phyloP scores from a whole-genome alignment of 805 yeast genomes.

The Tetrapisispora nanseiensis region DNA sequence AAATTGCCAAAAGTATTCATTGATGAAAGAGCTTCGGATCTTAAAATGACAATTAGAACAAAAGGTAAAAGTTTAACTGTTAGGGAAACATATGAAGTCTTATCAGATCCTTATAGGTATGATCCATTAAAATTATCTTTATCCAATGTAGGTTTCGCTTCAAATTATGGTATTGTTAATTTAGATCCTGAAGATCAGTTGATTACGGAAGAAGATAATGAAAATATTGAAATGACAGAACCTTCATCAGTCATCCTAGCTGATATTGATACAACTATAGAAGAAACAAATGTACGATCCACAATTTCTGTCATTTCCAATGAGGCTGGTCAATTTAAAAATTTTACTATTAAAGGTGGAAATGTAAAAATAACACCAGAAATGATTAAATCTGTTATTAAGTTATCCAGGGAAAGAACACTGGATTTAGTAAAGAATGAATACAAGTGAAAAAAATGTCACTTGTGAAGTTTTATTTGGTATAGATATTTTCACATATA shows the following conservation, averaged over 20 bases:
- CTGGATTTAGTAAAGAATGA: constrained; percentile 18
- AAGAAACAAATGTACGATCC: constrained; percentile 51
- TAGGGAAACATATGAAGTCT: constrained; percentile 41
- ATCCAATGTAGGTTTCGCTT: constrained; percentile 32
- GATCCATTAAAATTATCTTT: constrained; percentile 33
- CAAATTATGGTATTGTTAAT: constrained; percentile 52
- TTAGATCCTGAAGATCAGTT: constrained; percentile 30
- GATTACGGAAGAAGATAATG: constrained; percentile 22
- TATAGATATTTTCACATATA: too few species aligned
- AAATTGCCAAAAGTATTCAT: constrained; percentile 59
- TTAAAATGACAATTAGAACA: constrained; percentile 43
- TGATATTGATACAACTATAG: constrained; percentile 80
- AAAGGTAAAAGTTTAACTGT: constrained; percentile 41
- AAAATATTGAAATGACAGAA: constrained; percentile 26
- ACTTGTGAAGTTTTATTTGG: too few species aligned
- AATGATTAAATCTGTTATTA: constrained; percentile 38
- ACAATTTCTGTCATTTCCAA: constrained; percentile 36
- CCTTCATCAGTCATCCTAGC: constrained; percentile 41
- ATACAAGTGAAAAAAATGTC: neutral
- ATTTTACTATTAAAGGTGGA: constrained; percentile 42
- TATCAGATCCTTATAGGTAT: constrained; percentile 42
- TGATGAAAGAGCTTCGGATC: constrained; percentile 49
- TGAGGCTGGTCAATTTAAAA: constrained; percentile 29
- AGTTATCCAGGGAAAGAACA: constrained; percentile 41
- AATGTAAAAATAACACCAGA: constrained; percentile 38